Evolutionary conservation across 2,329 filamentous ascomycete genomes (phyloP).

Genomic region (Sporothrix sp.): DNA sequence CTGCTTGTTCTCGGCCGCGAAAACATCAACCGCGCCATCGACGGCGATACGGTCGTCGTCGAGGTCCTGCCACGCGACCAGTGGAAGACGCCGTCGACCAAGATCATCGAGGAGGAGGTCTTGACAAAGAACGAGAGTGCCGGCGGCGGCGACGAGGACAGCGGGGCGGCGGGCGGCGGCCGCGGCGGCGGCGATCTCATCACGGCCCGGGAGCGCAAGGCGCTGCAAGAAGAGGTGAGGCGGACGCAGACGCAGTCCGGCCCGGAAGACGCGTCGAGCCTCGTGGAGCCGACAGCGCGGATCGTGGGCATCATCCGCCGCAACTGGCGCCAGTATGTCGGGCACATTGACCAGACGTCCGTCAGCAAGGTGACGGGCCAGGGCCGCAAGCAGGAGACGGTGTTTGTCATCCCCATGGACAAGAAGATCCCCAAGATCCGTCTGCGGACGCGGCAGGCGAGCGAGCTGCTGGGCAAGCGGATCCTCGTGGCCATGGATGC

Average conservation of each 20-base stretch:
- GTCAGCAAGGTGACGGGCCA: slow-evolving; percentile 63
- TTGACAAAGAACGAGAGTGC: slow-evolving; percentile 91
- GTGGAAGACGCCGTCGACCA: slow-evolving; percentile 93
- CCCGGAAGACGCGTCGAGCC: slow-evolving; percentile 46
- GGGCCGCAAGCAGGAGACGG: slow-evolving; percentile 77
- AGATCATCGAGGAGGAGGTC: slow-evolving; percentile 89
- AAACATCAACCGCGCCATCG: slow-evolving; percentile 89
- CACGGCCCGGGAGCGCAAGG: slow-evolving; percentile 77
- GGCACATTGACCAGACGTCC: slow-evolving; percentile 83
- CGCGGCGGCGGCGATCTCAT: slow-evolving; percentile 43
- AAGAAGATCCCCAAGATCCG: slow-evolving; percentile 95
- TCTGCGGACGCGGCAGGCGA: slow-evolving; percentile 80
- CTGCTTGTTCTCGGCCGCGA: slow-evolving; percentile 84
- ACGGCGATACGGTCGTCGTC: slow-evolving; percentile 86
- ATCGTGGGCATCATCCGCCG: slow-evolving; percentile 89
- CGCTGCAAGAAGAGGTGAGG: slow-evolving; percentile 84
- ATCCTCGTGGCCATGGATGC: slow-evolving; percentile 88
- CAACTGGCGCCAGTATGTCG: slow-evolving; percentile 97
- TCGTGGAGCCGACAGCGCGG: slow-evolving; percentile 79
- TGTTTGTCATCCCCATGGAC: slow-evolving; percentile 96
- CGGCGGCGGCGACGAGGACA: slow-evolving; percentile 62
- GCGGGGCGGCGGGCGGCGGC: slow-evolving; percentile 23
- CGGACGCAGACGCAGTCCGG: slow-evolving; percentile 66
- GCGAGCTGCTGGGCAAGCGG: slow-evolving; percentile 80
- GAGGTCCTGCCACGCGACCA: slow-evolving; percentile 89